Evolutionary conservation across 441 rosid species (phyloP).

Genomic region (Populus hybrid): DNA sequence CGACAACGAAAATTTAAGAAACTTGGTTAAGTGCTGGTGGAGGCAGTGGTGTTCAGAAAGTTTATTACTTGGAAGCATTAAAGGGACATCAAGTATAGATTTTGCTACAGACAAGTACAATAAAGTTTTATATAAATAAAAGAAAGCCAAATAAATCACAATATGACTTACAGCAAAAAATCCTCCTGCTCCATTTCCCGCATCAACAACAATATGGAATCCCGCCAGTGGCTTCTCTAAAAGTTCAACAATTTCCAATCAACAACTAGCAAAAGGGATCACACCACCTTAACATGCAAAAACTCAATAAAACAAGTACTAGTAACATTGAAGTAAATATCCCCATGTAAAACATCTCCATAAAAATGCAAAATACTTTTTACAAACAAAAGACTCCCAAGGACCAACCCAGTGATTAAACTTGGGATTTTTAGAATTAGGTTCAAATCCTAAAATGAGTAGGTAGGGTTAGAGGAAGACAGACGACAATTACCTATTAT

Average conservation of each 20-base stretch:
- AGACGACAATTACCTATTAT: not conserved
- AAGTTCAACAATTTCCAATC: slow-evolving; percentile 30
- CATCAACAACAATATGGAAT: slow-evolving; percentile 95
- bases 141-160: slow-evolving; percentile 1
- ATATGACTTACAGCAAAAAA: slow-evolving; percentile 82
- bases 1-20: not conserved
- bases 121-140: not conserved
- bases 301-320: not conserved
- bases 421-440: not conserved
- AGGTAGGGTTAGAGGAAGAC: not conserved
- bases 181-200: slow-evolving; percentile 99
- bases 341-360: not conserved
- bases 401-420: not conserved
- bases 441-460: not conserved
- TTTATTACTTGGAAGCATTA: not conserved
- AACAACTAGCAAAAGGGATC: slow-evolving; percentile 23
- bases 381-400: not conserved
- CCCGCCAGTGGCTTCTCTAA: slow-evolving; percentile 96
- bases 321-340: not conserved
- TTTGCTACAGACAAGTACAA: not conserved
- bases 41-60: not conserved
- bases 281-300: slow-evolving; percentile 9
- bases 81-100: not conserved
- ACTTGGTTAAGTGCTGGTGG: not conserved
- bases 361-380: not conserved